phyloP scores from a whole-genome alignment of 768 basidiomycete genomes.

The Leccinum imitatum region DNA sequence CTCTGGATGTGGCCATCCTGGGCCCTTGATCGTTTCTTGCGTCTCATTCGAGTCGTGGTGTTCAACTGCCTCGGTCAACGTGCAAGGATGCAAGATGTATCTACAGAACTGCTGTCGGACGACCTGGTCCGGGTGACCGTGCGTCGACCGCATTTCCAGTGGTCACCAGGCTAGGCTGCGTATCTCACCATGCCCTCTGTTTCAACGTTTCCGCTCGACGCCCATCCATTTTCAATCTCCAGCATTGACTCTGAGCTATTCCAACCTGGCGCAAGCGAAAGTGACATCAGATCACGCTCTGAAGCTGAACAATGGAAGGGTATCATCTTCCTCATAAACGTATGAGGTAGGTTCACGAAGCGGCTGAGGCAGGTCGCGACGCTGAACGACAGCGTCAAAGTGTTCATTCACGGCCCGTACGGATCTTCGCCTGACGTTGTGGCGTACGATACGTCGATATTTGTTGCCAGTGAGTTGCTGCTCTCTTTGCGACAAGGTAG shows the following conservation, averaged over 20 bases:
- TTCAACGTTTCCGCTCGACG: slow-evolving; percentile 45
- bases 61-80: slow-evolving; percentile 39
- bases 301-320: slow-evolving; percentile 34
- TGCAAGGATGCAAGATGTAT: slow-evolving; percentile 34
- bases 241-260: slow-evolving; percentile 34
- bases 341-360: slow-evolving; percentile 59
- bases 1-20: slow-evolving; percentile 35
- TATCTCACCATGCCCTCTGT: slow-evolving; percentile 51
- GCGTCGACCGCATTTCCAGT: slow-evolving; percentile 46
- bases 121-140: slow-evolving; percentile 49
- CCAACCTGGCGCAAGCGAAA: background rate
- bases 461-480: slow-evolving; percentile 45
- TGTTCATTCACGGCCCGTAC: slow-evolving; percentile 63
- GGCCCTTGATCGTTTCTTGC: slow-evolving; percentile 50
- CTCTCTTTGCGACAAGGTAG: background rate
- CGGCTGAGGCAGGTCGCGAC: slow-evolving; percentile 38
- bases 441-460: slow-evolving; percentile 44
- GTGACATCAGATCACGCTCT: background rate
- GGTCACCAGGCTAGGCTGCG: slow-evolving; percentile 54
- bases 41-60: slow-evolving; percentile 42
- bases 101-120: slow-evolving; percentile 43
- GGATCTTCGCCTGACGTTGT: slow-evolving; percentile 42
- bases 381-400: slow-evolving; percentile 36
- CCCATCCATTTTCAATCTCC: slow-evolving; percentile 65
- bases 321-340: slow-evolving; percentile 60